phyloP scores from a whole-genome alignment of 179 eudicot species.

The Spinacia oleracea region DNA sequence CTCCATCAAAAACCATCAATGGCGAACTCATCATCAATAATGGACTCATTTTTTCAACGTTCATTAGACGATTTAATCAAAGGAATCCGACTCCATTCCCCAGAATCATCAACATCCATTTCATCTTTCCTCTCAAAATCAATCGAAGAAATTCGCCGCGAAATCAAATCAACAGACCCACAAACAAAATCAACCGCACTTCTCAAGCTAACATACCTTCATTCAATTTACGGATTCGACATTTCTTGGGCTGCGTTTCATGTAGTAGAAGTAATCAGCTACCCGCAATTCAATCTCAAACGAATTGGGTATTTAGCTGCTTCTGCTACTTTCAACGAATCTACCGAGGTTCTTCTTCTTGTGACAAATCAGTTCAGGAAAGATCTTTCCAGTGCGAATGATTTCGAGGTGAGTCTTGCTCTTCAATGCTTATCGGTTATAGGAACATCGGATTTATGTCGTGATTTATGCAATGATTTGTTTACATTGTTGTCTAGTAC shows the following conservation, averaged over 20 bases:
- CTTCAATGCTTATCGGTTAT: constrained; percentile 56
- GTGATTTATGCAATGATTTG: constrained; percentile 72
- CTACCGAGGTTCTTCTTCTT: constrained; percentile 65
- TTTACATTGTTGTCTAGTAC: constrained; percentile 51
- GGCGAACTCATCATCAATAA: constrained; percentile 61
- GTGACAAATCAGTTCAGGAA: constrained; percentile 79
- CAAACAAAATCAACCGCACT: constrained; percentile 76
- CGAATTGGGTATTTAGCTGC: constrained; percentile 74
- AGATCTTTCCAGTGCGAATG: constrained; percentile 60
- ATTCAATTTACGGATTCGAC: constrained; percentile 48
- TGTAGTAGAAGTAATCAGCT: constrained; percentile 74
- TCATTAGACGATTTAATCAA: constrained; percentile 72
- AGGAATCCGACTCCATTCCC: constrained; percentile 57
- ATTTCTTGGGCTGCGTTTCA: constrained; percentile 70
- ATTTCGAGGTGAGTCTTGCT: constrained; percentile 65
- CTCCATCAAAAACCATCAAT: constrained; percentile 6
- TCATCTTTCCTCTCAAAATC: constrained; percentile 63
- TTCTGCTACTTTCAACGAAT: constrained; percentile 49
- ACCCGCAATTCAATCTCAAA: constrained; percentile 51
- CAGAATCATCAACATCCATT: constrained; percentile 33
- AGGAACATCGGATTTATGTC: constrained; percentile 56
- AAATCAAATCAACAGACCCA: constrained; percentile 75
- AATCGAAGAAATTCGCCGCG: constrained; percentile 68
- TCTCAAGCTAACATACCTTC: constrained; percentile 69
- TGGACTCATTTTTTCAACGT: constrained; percentile 79